Evolutionary conservation across 202 grass and related monocot genomes (phyloP).

Genomic region (Musa balbisiana): DNA sequence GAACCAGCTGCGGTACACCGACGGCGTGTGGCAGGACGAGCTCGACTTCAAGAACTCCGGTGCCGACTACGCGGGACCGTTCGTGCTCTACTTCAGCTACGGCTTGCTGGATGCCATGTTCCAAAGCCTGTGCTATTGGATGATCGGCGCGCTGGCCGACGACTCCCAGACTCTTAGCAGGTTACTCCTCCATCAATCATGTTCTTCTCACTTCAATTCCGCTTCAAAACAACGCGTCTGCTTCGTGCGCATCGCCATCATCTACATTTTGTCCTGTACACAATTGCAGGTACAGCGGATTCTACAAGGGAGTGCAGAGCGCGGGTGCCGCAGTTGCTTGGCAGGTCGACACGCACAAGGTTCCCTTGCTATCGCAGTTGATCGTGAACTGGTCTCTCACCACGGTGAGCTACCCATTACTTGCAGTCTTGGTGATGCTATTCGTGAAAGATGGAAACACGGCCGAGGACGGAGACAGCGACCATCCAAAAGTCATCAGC

Average conservation of each 20-base stretch:
- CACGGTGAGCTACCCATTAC: slow-evolving; percentile 78
- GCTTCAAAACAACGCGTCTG: too few relatives aligned
- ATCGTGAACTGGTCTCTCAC: slow-evolving; percentile 70
- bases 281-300: slow-evolving; percentile 60
- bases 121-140: slow-evolving; percentile 94
- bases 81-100: slow-evolving; percentile 95
- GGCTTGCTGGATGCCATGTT: slow-evolving; percentile 92
- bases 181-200: slow-evolving; percentile 2
- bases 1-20: slow-evolving; percentile 43
- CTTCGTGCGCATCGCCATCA: neutral
- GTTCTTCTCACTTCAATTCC: neutral
- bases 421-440: slow-evolving; percentile 53
- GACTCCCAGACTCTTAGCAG: slow-evolving; percentile 76
- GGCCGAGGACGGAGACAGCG: slow-evolving; percentile 6
- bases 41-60: slow-evolving; percentile 60
- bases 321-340: slow-evolving; percentile 81
- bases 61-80: slow-evolving; percentile 28
- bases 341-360: slow-evolving; percentile 49
- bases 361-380: slow-evolving; percentile 39
- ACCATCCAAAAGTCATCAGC: neutral
- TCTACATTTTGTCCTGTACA: neutral
- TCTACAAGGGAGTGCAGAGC: slow-evolving; percentile 94
- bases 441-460: slow-evolving; percentile 61
- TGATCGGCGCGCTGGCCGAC: slow-evolving; percentile 63
- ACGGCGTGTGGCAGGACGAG: neutral